A percentile compares a stretch with the other conserved stretches of the same genome.
phyloP scores from a whole-genome alignment of 148 eudicot genomes.

The Cornus suecica region DNA sequence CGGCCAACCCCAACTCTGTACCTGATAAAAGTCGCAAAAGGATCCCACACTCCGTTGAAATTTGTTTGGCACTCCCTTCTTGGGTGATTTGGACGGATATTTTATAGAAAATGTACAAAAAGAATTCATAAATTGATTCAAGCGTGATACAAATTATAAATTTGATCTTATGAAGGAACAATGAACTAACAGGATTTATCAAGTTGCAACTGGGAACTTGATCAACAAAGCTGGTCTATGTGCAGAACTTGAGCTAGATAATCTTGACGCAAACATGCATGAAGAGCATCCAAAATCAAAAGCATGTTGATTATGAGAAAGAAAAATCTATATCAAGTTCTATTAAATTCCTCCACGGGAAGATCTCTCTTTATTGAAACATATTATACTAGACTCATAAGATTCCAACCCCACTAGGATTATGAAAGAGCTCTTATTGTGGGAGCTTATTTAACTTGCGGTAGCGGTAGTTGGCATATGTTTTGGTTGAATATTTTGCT shows the following conservation, averaged over 20 bases:
- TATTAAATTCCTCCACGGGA: background rate
- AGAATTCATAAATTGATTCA: background rate
- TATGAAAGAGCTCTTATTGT: slow-evolving; percentile 13
- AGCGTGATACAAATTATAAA: background rate
- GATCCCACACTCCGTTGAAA: too few species aligned
- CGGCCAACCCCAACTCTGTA: too few species aligned
- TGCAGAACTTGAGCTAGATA: background rate
- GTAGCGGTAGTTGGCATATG: slow-evolving; percentile 37
- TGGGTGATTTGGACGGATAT: background rate
- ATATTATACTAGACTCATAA: background rate
- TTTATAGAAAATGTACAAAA: background rate
- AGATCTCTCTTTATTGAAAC: background rate
- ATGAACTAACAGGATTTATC: background rate
- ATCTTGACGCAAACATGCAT: background rate
- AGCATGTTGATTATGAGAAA: too few species aligned
- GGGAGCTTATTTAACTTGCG: slow-evolving; percentile 47
- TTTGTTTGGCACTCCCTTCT: background rate
- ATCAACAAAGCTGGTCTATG: background rate
- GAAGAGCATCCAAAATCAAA: background rate
- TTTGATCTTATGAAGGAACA: background rate
- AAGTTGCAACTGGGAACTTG: background rate
- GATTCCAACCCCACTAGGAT: background rate
- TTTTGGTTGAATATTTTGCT: slow-evolving; percentile 34
- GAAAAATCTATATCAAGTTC: too few species aligned
- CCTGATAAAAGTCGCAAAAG: too few species aligned